phyloP scores from a whole-genome alignment of 176 grass and related monocot species.

The Ensete glaucum region DNA sequence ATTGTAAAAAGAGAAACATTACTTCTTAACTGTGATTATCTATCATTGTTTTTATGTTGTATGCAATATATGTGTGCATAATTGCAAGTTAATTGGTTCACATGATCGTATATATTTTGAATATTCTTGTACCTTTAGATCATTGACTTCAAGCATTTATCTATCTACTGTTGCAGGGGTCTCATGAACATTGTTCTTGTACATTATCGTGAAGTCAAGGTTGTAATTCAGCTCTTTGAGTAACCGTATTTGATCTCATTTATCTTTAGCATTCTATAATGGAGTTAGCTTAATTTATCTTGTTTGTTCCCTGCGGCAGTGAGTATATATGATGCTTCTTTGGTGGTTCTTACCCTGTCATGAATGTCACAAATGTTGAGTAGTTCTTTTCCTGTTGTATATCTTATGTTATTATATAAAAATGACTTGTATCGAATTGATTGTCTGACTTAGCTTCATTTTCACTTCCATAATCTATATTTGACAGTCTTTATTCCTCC shows the following conservation, averaged over 20 bases:
- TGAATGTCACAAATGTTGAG: background rate
- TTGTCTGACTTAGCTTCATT: conserved; percentile 1
- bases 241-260: background rate
- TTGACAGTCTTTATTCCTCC: too few relatives aligned
- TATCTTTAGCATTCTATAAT: background rate
- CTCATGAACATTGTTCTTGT: conserved; percentile 97
- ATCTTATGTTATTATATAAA: background rate
- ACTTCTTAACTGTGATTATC: too few relatives aligned
- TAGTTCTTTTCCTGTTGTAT: too few relatives aligned
- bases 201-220: conserved; percentile 96
- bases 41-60: too few relatives aligned
- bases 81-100: background rate
- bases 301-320: background rate
- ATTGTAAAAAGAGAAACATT: too few relatives aligned
- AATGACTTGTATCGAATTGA: background rate
- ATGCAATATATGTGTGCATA: too few relatives aligned
- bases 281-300: background rate
- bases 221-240: conserved; percentile 22
- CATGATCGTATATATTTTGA: background rate
- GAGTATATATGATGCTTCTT: too few relatives aligned
- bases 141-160: background rate
- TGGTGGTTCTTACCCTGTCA: background rate
- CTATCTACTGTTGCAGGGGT: conserved; percentile 41
- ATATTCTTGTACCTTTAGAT: background rate
- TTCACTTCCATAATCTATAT: too few relatives aligned